Conservation (phyloP, 2,329 filamentous ascomycete genomes). For the Pleomassaria siparia region DNA sequence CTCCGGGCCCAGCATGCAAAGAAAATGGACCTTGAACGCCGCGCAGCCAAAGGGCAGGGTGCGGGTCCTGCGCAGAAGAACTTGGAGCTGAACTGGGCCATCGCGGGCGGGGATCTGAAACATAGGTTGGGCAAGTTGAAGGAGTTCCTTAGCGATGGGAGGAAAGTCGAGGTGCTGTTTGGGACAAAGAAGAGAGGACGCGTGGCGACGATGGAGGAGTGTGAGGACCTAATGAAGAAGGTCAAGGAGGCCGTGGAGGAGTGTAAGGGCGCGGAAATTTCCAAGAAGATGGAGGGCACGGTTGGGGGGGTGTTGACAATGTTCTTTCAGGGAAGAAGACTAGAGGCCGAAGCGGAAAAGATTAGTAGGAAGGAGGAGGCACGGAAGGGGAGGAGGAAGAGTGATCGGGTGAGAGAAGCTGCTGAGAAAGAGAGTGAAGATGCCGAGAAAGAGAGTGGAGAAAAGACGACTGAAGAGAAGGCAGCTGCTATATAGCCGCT, state of each 20-base stretch:
- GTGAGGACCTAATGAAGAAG: conserved; percentile 55
- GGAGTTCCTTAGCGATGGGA: conserved; percentile 72
- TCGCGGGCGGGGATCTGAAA: conserved; percentile 72
- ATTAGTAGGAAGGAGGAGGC: conserved; percentile 8
- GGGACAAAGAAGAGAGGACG: conserved; percentile 66
- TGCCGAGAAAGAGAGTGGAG: not conserved
- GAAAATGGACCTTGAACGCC: conserved; percentile 47
- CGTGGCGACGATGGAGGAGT: conserved; percentile 61
- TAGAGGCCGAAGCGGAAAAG: conserved; percentile 11
- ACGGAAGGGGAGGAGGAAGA: conserved; percentile 6
- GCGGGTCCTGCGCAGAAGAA: conserved; percentile 59
- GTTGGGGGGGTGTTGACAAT: conserved; percentile 37
- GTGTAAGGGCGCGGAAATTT: conserved; percentile 29
- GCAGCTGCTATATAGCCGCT: too few species aligned
- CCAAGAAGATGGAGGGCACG: conserved; percentile 27
- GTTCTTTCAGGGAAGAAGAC: conserved; percentile 31
- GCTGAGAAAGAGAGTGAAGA: not conserved
- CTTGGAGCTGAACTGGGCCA: conserved; percentile 89
- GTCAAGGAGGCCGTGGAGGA: conserved; percentile 51
- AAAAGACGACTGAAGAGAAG: too few species aligned
- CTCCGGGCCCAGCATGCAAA: conserved; percentile 50
- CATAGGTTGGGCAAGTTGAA: conserved; percentile 56
- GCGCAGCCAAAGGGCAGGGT: conserved; percentile 36
- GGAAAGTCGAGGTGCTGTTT: conserved; percentile 72
- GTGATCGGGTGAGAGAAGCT: not conserved